Base-by-base conservation (phyloP, 2,329 filamentous ascomycete genomes). In the Ascochyta fabae region DNA sequence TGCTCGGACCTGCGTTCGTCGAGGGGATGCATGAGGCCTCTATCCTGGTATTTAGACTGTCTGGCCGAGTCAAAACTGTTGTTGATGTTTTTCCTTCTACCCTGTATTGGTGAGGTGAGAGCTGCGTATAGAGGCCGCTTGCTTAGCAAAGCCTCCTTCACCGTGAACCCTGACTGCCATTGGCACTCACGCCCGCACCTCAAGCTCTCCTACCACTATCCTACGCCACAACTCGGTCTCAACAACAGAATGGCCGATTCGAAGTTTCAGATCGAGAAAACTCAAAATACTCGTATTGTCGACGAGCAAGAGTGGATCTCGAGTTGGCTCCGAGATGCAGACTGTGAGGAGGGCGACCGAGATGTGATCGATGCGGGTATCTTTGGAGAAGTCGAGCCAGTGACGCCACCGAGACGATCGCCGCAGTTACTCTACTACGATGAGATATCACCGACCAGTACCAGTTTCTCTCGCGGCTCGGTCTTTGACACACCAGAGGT, bases 391-490 rank as follows among this genome's bases (percentile, higher is more conserved):
- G 9, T 16, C 2, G 16, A 38, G 1, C 19, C 31, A 16, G 10
- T 7, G 6, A 56, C 53, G 12, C 53, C 53, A 12, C 31, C 15
- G 4, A 38, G 36, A 19, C 42, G 15, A n/a, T 6, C 12, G 1
- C 6, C 0, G 1, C n/a, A 16, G 4, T 6, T 12, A 7, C 9
- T 15, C 1, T 29, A 9, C 15, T 47, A 42, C 13, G 38, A 33
- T 1, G 42, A 51, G 13, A 3, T 29, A 4, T 56, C 53, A 19
- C 53, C 53, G 3, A 56, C 53, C 5, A 44, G 38, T 22, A 48
- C 53, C 3, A 47, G 15, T 26, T 56, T 51, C 31, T 51, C 36
- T 1, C 6, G 10, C 8, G 13, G 22, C 15, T 42, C 41, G 0
- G 7, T 51, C 16, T 56, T 51, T 36, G 48, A 56, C 6, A 9